A percentile compares a stretch with the other conserved stretches of the same genome.
phyloP scores from a whole-genome alignment of 352 stramenopile genomes.

The Pythium brassicae region DNA sequence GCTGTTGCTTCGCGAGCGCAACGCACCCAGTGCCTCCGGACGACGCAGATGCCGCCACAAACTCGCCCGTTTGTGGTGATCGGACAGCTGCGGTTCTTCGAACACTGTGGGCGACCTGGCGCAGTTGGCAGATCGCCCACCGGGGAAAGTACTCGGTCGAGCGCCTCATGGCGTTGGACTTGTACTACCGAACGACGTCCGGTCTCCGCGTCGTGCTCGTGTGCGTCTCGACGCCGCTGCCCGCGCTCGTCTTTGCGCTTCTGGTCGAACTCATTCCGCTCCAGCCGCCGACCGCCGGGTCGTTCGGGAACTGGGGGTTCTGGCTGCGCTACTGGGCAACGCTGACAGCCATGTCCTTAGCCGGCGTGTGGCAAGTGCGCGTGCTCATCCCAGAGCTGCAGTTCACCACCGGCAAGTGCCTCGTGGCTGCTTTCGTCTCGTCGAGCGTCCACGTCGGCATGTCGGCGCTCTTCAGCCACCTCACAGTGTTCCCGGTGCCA shows the following conservation, averaged over 20 bases:
- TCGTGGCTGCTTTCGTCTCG: too few species aligned
- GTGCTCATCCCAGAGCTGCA: too few species aligned
- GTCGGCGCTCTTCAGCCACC: too few species aligned
- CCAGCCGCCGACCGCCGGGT: slow-evolving; percentile 15
- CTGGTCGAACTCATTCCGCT: slow-evolving; percentile 24
- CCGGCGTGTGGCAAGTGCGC: too few species aligned
- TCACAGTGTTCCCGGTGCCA: not conserved
- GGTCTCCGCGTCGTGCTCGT: slow-evolving; percentile 12
- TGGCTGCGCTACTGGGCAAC: slow-evolving; percentile 22
- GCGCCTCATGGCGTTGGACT: slow-evolving; percentile 20
- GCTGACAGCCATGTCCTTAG: slow-evolving; percentile 1
- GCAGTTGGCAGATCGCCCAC: not conserved
- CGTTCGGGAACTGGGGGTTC: slow-evolving; percentile 18
- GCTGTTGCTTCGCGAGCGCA: too few species aligned
- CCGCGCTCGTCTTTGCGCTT: slow-evolving; percentile 15
- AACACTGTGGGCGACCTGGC: not conserved
- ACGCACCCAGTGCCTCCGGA: too few species aligned
- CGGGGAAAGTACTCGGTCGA: slow-evolving; percentile 28
- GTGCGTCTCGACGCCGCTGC: slow-evolving; percentile 17
- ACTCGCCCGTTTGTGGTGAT: not conserved
- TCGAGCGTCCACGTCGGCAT: too few species aligned
- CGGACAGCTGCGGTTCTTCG: not conserved
- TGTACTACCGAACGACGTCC: slow-evolving; percentile 19
- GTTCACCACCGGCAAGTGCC: too few species aligned
- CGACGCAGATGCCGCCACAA: too few species aligned